These are phyloP conservation scores for Nemania serpens DNA, from an alignment of 2,329 filamentous ascomycete genomes.

Conservation along the genomic window DNA sequence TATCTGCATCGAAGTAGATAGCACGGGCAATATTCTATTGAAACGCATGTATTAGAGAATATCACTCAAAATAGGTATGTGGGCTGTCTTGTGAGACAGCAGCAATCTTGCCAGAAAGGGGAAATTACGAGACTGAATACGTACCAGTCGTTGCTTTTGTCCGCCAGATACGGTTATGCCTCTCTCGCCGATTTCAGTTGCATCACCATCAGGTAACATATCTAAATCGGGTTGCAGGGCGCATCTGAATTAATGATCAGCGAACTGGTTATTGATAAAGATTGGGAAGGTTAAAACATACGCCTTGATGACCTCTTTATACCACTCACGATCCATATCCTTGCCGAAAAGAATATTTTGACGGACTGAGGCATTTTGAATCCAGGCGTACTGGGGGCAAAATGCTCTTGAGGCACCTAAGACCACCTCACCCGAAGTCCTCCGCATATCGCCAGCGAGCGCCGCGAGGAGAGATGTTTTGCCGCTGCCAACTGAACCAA, in stretches of 20 bases:
- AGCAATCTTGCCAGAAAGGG: not conserved
- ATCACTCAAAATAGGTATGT: not conserved
- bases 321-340: slow-evolving; percentile 75
- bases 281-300: slow-evolving; percentile 45
- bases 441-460: slow-evolving; percentile 91
- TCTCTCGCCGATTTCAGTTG: slow-evolving; percentile 91
- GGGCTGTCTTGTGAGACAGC: not conserved
- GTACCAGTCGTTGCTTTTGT: slow-evolving; percentile 80
- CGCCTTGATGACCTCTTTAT: slow-evolving; percentile 80
- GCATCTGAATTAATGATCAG: slow-evolving; percentile 57
- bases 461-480: slow-evolving; percentile 90
- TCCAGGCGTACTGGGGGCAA: slow-evolving; percentile 97
- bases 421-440: slow-evolving; percentile 72
- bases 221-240: slow-evolving; percentile 84
- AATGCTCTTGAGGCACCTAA: slow-evolving; percentile 84
- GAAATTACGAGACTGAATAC: not conserved
- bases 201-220: slow-evolving; percentile 87
- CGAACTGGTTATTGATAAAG: slow-evolving; percentile 14
- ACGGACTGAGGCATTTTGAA: slow-evolving; percentile 85
- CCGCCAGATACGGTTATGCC: slow-evolving; percentile 95
- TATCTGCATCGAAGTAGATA: slow-evolving; percentile 71
- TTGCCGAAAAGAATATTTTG: slow-evolving; percentile 94
- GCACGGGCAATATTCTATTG: slow-evolving; percentile 78
- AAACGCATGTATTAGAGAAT: not conserved
- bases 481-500: slow-evolving; percentile 85